Evolutionary conservation across 805 yeast genomes (phyloP).

Genomic region (Kodamaea nitidulidarum): DNA sequence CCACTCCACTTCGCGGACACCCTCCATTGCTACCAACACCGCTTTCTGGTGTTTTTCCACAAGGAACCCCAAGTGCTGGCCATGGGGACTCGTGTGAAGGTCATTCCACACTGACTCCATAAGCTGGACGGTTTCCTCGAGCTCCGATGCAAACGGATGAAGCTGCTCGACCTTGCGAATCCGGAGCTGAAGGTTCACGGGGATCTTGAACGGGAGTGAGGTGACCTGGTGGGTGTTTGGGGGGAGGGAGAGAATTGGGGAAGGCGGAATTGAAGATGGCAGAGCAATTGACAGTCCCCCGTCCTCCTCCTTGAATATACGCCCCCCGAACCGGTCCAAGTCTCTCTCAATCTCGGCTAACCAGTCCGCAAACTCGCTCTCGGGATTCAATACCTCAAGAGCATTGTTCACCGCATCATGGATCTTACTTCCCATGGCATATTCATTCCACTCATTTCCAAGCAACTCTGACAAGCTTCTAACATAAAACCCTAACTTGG

Average conservation of each 20-base stretch:
- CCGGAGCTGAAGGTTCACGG: constrained; percentile 44
- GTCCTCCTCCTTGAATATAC: constrained; percentile 1
- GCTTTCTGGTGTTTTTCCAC: constrained; percentile 30
- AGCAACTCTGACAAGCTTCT: constrained; percentile 20
- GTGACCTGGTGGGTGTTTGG: constrained; percentile 4
- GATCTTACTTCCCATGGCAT: constrained; percentile 54
- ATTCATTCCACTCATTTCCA: constrained; percentile 37
- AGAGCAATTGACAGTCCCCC: too few relatives aligned
- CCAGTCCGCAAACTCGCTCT: constrained; percentile 4
- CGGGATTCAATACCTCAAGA: constrained; percentile 2
- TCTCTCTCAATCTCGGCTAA: constrained; percentile 8
- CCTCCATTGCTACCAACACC: constrained; percentile 20
- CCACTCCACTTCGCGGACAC: constrained; percentile 48
- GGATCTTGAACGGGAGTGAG: constrained; percentile 47
- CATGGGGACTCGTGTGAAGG: constrained; percentile 24
- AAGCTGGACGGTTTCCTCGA: constrained; percentile 48
- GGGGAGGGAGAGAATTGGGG: not conserved
- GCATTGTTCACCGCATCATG: constrained; percentile 32
- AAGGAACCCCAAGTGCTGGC: constrained; percentile 41
- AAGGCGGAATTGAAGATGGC: too few relatives aligned
- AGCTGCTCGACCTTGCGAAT: constrained; percentile 49
- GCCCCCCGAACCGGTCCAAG: constrained; percentile 4
- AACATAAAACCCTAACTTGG: constrained; percentile 24
- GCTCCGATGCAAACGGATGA: constrained; percentile 52
- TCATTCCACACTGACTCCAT: constrained; percentile 30